A percentile compares a stretch with the other conserved stretches of the same genome.
These are phyloP conservation scores for Penicillium sp. DNA, from an alignment of 2,329 filamentous ascomycete species.

Conservation along the genomic window DNA sequence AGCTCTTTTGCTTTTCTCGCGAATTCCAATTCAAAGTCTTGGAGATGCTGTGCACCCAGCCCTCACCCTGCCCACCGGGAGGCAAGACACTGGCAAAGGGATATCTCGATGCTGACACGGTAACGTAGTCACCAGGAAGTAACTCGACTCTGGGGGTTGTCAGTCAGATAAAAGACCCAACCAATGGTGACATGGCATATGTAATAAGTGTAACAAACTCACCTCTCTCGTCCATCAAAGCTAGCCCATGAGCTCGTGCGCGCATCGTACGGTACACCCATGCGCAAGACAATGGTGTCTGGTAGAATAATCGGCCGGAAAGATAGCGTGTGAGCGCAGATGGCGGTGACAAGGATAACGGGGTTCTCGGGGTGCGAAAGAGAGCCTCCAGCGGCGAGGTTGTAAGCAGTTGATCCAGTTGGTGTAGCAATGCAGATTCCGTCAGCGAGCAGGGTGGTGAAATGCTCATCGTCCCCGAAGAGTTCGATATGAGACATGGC, in stretches of 20 bases:
- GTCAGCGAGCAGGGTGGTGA: constrained; percentile 89
- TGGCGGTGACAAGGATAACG: constrained; percentile 89
- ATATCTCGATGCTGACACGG: constrained; percentile 52
- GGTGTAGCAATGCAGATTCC: constrained; percentile 92
- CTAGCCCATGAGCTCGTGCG: constrained; percentile 92
- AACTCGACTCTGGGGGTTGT: constrained; percentile 43
- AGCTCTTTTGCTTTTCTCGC: constrained; percentile 46
- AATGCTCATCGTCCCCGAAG: constrained; percentile 92
- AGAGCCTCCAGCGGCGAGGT: constrained; percentile 90
- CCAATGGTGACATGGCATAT: neutral
- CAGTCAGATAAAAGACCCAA: constrained; percentile 12
- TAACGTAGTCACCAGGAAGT: constrained; percentile 52
- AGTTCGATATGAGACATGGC: constrained; percentile 90
- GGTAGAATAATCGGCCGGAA: constrained; percentile 96
- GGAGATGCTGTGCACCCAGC: constrained; percentile 52
- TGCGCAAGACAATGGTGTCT: constrained; percentile 87
- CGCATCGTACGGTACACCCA: constrained; percentile 93
- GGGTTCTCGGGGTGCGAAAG: constrained; percentile 95
- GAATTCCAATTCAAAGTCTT: constrained; percentile 53
- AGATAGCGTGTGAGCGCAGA: constrained; percentile 90
- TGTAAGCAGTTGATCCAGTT: constrained; percentile 93
- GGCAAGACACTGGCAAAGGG: constrained; percentile 53
- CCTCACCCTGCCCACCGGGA: constrained; percentile 44
- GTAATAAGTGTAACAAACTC: constrained; percentile 14
- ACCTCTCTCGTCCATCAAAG: constrained; percentile 88